Conservation (phyloP, 345 rosid genomes). For the Nephelium lappaceum region DNA sequence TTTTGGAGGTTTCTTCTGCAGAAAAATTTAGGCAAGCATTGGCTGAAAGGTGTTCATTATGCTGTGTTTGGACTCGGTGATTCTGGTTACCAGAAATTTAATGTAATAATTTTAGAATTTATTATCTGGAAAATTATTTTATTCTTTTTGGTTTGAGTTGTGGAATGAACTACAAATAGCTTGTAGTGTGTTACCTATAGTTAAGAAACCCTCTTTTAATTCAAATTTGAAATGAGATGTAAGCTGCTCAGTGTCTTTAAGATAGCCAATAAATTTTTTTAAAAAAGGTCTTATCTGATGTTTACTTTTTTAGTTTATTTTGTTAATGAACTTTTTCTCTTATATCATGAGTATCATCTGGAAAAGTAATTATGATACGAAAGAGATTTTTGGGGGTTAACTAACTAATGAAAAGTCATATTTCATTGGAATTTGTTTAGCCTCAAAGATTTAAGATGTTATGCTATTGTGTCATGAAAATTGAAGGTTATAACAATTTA, state of each 20-base stretch:
- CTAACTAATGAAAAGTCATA: background rate
- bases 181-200: background rate
- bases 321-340: background rate
- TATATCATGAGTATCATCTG: background rate
- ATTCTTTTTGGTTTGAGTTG: background rate
- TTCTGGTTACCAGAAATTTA: conserved; percentile 90
- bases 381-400: background rate
- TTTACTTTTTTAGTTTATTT: background rate
- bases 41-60: conserved; percentile 70
- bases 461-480: background rate
- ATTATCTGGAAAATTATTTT: background rate
- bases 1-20: conserved; percentile 92
- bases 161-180: background rate
- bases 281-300: background rate
- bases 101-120: conserved; percentile 45
- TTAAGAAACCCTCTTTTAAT: background rate
- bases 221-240: background rate
- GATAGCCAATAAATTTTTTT: background rate
- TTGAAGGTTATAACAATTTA: background rate
- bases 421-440: background rate
- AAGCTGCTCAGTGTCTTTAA: background rate
- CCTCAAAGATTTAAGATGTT: background rate
- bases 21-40: conserved; percentile 55
- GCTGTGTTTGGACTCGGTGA: conserved; percentile 94
- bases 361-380: background rate